A percentile compares a stretch with the other conserved stretches of the same genome.
phyloP scores from a whole-genome alignment of 345 rosid genomes.

The Lagerstroemia speciosa region DNA sequence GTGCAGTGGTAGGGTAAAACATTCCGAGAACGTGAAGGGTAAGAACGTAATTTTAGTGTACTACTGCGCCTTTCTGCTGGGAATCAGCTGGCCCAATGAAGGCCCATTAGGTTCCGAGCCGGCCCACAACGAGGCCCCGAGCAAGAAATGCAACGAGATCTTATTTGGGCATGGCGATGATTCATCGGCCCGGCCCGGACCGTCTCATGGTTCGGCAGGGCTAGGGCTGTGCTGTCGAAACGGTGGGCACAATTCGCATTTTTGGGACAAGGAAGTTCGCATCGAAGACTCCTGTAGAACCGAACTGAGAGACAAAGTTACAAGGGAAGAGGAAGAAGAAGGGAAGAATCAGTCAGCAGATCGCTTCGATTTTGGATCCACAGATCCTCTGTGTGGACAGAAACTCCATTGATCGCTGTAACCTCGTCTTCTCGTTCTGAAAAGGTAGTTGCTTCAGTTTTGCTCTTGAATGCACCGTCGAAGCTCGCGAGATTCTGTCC shows the following conservation, averaged over 20 bases:
- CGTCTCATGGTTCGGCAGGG: not conserved
- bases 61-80: not conserved
- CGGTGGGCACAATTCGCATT: not conserved
- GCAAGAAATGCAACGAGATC: too few relatives aligned
- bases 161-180: too few relatives aligned
- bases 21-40: constrained; percentile 7
- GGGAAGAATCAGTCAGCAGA: not conserved
- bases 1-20: constrained; percentile 15
- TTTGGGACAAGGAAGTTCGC: too few relatives aligned
- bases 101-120: too few relatives aligned
- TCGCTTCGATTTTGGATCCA: not conserved
- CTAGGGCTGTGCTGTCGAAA: not conserved
- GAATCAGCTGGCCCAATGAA: too few relatives aligned
- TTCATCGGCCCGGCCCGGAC: not conserved
- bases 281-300: not conserved
- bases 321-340: not conserved
- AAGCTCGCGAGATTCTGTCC: not conserved
- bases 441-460: not conserved
- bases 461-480: not conserved
- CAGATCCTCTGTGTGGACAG: too few relatives aligned
- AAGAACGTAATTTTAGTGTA: constrained; percentile 7
- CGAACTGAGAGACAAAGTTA: not conserved
- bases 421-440: not conserved
- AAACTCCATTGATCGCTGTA: not conserved
- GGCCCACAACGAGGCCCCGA: not conserved